phyloP scores from a whole-genome alignment of 2,329 filamentous ascomycete species.

The Bipolaris cookei region DNA sequence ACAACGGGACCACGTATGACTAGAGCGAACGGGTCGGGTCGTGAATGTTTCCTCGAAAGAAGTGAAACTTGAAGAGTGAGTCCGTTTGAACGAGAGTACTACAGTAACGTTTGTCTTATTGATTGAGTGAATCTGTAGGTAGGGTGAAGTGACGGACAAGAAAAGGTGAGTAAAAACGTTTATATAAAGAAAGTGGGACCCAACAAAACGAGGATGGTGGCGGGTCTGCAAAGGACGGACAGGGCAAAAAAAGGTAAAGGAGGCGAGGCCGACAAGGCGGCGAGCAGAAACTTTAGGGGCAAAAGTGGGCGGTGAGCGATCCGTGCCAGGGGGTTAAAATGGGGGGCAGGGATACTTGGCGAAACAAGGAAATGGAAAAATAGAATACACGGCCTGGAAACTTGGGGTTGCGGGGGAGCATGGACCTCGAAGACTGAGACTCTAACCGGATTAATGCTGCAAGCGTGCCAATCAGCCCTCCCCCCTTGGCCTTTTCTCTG shows the following conservation, averaged over 20 bases:
- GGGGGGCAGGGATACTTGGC: constrained; percentile 2
- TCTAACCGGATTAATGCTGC: too few species aligned
- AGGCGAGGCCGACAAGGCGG: constrained; percentile 13
- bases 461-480: too few species aligned
- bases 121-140: constrained; percentile 1
- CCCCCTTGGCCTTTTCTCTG: too few species aligned
- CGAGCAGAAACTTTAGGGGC: constrained; percentile 17
- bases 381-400: not conserved
- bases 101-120: not conserved
- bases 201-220: not conserved
- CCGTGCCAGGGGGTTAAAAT: constrained; percentile 16
- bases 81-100: constrained; percentile 4
- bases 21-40: not conserved
- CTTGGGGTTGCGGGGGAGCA: constrained; percentile 9
- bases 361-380: not conserved
- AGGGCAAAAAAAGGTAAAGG: constrained; percentile 12
- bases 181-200: constrained; percentile 24
- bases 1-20: not conserved
- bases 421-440: not conserved
- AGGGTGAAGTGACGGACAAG: constrained; percentile 9
- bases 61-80: not conserved
- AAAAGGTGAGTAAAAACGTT: constrained; percentile 11
- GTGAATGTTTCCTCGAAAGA: not conserved
- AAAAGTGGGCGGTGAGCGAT: constrained; percentile 25
- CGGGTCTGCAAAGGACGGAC: constrained; percentile 4